These are phyloP conservation scores for Yamadazyma nakazawae DNA, from an alignment of 805 yeast species.

Conservation along the genomic window DNA sequence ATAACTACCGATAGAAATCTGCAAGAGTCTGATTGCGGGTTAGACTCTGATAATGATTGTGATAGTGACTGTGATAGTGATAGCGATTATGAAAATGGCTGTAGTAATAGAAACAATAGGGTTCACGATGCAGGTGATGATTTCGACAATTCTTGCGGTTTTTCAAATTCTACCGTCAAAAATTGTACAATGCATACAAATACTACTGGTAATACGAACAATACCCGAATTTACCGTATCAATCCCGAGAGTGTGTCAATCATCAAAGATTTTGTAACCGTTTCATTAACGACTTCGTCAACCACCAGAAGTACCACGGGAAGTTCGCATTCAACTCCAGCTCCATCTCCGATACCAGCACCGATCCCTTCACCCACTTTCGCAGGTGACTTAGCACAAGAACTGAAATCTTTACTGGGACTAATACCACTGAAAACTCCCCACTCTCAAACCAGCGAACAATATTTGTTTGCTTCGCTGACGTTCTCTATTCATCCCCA, in stretches of 20 bases:
- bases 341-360: neutral
- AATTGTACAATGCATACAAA: too few species aligned
- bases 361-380: neutral
- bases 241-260: too few species aligned
- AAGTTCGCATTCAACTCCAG: neutral
- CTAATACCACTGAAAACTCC: neutral
- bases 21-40: neutral
- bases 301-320: neutral
- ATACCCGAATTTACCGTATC: too few species aligned
- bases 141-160: neutral
- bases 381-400: neutral
- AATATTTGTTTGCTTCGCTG: neutral
- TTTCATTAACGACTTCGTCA: neutral
- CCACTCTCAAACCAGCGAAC: neutral
- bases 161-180: neutral
- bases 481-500: neutral
- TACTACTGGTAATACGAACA: too few species aligned
- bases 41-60: neutral
- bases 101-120: neutral
- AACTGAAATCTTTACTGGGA: too few species aligned
- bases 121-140: conserved; percentile 2
- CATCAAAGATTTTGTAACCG: neutral
- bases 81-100: neutral
- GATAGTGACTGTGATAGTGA: neutral
- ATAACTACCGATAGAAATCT: neutral